Conservation (phyloP, 2,329 filamentous ascomycete genomes). For the Anisogramma anomala region DNA sequence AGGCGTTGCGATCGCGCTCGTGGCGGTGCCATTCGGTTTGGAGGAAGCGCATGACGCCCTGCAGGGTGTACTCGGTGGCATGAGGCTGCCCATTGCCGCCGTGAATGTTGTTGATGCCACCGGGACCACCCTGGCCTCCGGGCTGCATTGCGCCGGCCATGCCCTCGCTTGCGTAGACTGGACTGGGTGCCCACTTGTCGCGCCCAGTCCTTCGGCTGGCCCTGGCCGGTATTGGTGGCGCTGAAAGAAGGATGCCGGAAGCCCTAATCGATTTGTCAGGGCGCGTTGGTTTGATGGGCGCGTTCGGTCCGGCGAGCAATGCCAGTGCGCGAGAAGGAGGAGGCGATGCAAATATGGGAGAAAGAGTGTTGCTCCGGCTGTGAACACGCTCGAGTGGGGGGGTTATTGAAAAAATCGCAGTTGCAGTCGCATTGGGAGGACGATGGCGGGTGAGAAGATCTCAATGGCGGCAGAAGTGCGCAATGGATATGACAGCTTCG, state of each 20-base stretch:
- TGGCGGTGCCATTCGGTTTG: slow-evolving; percentile 99
- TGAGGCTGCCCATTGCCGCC: slow-evolving; percentile 35
- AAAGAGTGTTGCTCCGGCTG: background rate
- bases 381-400: slow-evolving; percentile 7
- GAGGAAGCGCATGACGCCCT: slow-evolving; percentile 94
- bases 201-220: slow-evolving; percentile 6
- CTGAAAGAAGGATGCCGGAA: background rate
- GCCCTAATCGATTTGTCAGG: background rate
- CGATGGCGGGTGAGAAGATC: background rate
- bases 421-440: slow-evolving; percentile 8
- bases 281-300: slow-evolving; percentile 3
- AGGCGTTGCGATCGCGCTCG: slow-evolving; percentile 92
- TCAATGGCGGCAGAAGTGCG: too few relatives aligned
- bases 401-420: slow-evolving; percentile 1
- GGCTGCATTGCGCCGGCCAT: slow-evolving; percentile 14
- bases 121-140: slow-evolving; percentile 11
- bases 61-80: slow-evolving; percentile 51
- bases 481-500: background rate
- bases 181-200: slow-evolving; percentile 3
- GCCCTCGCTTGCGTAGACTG: background rate
- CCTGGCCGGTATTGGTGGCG: background rate
- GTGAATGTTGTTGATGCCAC: slow-evolving; percentile 11
- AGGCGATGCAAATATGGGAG: background rate
- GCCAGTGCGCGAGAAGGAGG: slow-evolving; percentile 3
- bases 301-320: slow-evolving; percentile 5